A percentile compares a stretch with the other conserved stretches of the same genome.
These are phyloP conservation scores for Macrolepiota dolichaula DNA, from an alignment of 768 basidiomycete genomes.

Conservation along the genomic window DNA sequence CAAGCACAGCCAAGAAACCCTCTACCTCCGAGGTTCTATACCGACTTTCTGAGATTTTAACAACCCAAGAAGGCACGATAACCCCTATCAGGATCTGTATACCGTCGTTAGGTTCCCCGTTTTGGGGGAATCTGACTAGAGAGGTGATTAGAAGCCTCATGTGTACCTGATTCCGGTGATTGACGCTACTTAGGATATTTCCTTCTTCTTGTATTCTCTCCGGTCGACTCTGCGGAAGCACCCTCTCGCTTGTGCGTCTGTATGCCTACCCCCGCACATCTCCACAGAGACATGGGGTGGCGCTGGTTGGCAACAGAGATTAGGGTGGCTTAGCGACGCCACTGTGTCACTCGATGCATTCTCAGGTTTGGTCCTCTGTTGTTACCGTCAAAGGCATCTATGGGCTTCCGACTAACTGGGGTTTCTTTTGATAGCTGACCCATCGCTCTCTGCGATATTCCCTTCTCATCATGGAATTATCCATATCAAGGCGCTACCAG, in stretches of 20 bases:
- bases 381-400: background rate
- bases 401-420: background rate
- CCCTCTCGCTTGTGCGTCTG: constrained; percentile 60
- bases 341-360: constrained; percentile 75
- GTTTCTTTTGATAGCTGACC: constrained; percentile 53
- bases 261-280: constrained; percentile 63
- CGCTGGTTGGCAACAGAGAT: constrained; percentile 68
- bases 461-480: constrained; percentile 87
- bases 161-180: background rate
- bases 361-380: constrained; percentile 45
- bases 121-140: constrained; percentile 63
- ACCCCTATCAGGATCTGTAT: constrained; percentile 59
- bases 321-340: constrained; percentile 79
- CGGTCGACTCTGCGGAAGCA: constrained; percentile 55
- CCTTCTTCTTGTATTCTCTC: constrained; percentile 70
- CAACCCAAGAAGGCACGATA: constrained; percentile 21
- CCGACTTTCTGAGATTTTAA: constrained; percentile 26
- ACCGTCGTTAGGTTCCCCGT: constrained; percentile 54
- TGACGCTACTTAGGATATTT: constrained; percentile 48
- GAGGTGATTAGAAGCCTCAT: constrained; percentile 39
- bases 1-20: constrained; percentile 5
- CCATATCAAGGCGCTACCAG: constrained; percentile 72
- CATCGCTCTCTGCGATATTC: constrained; percentile 69
- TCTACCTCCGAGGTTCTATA: constrained; percentile 18
- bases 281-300: constrained; percentile 60